phyloP scores from a whole-genome alignment of 2,329 filamentous ascomycete genomes.

The Septoria petroselini region DNA sequence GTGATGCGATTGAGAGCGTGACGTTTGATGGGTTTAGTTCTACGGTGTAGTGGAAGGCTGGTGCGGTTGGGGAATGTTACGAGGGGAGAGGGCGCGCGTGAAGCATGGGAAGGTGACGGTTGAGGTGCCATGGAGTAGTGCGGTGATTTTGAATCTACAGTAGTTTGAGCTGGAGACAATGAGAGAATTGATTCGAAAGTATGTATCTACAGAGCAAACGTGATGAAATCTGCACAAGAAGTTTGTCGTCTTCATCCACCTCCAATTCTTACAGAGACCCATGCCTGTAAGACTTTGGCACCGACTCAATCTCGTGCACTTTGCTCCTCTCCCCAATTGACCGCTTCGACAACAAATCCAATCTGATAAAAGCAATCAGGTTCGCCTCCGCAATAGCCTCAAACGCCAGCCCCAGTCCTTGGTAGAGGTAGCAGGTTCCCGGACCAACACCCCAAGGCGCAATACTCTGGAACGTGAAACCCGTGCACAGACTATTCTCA shows the following conservation, averaged over 20 bases:
- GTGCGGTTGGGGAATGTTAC: slow-evolving; percentile 56
- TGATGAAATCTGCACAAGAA: too few species aligned
- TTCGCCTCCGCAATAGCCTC: not conserved
- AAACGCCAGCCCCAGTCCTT: slow-evolving; percentile 1
- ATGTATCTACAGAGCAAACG: too few species aligned
- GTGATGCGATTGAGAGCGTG: slow-evolving; percentile 60
- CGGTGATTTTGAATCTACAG: slow-evolving; percentile 6
- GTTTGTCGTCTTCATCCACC: too few species aligned
- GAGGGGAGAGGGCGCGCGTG: slow-evolving; percentile 44
- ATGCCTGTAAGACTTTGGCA: too few species aligned
- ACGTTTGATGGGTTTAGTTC: slow-evolving; percentile 62
- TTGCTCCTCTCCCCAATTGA: not conserved
- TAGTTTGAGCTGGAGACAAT: not conserved
- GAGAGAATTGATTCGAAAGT: not conserved
- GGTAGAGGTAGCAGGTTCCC: slow-evolving; percentile 1
- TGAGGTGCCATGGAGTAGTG: not conserved
- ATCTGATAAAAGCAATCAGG: slow-evolving; percentile 8
- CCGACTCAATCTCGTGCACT: too few species aligned
- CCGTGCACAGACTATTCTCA: slow-evolving; percentile 4
- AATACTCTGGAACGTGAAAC: slow-evolving; percentile 13
- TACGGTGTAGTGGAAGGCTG: slow-evolving; percentile 57
- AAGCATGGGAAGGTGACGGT: slow-evolving; percentile 36
- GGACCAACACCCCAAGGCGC: slow-evolving; percentile 5
- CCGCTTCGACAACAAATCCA: not conserved
- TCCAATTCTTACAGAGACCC: too few species aligned